Percentiles rank a stretch among this genome's conserved stretches.
Evolutionary conservation across 2,329 filamentous ascomycete species (phyloP).

Genomic region (Fusarium sororula): DNA sequence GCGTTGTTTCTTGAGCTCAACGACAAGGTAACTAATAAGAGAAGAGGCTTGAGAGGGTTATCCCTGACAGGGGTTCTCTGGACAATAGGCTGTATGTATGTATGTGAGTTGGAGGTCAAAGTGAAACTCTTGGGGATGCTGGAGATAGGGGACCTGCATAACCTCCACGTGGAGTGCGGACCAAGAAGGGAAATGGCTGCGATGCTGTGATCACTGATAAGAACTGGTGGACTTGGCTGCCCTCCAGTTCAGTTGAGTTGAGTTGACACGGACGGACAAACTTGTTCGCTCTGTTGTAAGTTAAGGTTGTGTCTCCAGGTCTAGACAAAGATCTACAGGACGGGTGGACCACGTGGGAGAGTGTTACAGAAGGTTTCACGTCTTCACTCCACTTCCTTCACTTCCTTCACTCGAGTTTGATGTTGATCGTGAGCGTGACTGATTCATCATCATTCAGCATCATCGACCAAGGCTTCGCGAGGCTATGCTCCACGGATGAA

Average conservation of each 20-base stretch:
- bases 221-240: not conserved
- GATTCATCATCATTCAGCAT: not conserved
- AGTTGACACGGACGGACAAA: not conserved
- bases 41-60: not conserved
- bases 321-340: slow-evolving; percentile 8
- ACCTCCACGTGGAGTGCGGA: slow-evolving; percentile 35
- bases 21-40: too few species aligned
- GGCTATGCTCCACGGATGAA: not conserved
- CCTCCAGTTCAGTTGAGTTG: not conserved
- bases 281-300: not conserved
- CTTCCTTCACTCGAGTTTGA: slow-evolving; percentile 6
- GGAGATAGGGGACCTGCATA: slow-evolving; percentile 40
- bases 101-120: not conserved
- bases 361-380: slow-evolving; percentile 25
- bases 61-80: slow-evolving; percentile 15
- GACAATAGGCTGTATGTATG: not conserved
- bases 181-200: slow-evolving; percentile 17
- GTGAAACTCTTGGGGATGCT: slow-evolving; percentile 26
- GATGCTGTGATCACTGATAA: slow-evolving; percentile 9
- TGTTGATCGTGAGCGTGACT: slow-evolving; percentile 19
- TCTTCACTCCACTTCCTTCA: not conserved
- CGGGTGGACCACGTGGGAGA: slow-evolving; percentile 34
- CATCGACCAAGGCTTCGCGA: not conserved
- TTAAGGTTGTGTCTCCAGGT: slow-evolving; percentile 14
- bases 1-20: not conserved